Conservation (phyloP, 495 filamentous ascomycete genomes). For the Penicillium odoratum region DNA sequence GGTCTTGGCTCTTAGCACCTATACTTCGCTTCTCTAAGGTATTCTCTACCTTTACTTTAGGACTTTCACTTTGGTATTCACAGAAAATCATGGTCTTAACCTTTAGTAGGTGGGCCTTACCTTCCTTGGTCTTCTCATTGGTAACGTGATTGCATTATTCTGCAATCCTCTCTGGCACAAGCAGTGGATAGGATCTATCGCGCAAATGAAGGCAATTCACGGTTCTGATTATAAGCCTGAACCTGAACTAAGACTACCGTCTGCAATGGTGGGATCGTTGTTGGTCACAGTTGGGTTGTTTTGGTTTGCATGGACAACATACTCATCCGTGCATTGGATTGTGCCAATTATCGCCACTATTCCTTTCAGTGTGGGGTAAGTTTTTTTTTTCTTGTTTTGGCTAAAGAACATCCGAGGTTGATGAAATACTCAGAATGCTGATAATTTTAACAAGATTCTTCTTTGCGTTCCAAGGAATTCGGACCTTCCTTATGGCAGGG, state of each 20-base stretch:
- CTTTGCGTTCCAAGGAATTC: background rate
- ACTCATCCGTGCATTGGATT: background rate
- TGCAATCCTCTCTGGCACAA: background rate
- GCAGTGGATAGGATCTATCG: background rate
- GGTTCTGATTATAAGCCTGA: background rate
- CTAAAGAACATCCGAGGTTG: background rate
- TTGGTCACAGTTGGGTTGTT: background rate
- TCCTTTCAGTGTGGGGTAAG: background rate
- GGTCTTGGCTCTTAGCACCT: conserved; percentile 70
- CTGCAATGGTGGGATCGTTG: background rate
- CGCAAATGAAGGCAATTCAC: background rate
- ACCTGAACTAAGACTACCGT: background rate
- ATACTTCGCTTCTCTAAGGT: conserved; percentile 73
- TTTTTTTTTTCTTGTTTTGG: background rate
- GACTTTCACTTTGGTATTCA: conserved; percentile 79
- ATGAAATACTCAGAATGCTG: background rate
- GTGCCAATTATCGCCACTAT: background rate
- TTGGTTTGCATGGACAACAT: background rate
- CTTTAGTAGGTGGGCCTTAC: conserved; percentile 71
- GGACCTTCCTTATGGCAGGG: conserved; percentile 1
- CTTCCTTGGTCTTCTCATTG: conserved; percentile 50
- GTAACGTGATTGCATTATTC: background rate
- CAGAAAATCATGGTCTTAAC: conserved; percentile 63
- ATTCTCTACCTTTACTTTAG: conserved; percentile 88
- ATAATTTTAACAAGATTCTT: too few species aligned